Evolutionary conservation across 176 grass and related monocot genomes (phyloP), one percentile per base, ranked within the genome.

Genomic region (Eragrostis curvula): DNA sequence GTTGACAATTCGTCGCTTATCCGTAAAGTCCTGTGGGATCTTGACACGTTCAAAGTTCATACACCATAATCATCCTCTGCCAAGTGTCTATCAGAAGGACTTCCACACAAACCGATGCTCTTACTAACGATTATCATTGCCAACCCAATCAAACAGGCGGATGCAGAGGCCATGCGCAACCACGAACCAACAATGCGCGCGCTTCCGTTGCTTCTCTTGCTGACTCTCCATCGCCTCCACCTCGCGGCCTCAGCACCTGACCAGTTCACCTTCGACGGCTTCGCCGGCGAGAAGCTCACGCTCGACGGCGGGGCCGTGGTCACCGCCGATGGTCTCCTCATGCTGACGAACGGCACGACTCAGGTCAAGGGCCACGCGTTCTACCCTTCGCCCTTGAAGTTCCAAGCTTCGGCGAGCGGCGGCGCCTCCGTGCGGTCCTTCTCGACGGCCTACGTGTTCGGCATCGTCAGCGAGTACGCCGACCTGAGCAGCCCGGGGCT

Each of bases 351-450:
- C 81, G 85, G 82, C 80, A 84, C 77, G 28, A 87, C 68, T 30
- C 85, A 28, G 47, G 58, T 77, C 65, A 91, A 86, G 66, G 89
- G 89, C 30, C 89, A 91, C 63, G 85, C 85, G 28, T 91, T 91
- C 81, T 84, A 85, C 71, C 66, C 81, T 41, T 66, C 59, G 7
- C 81, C 40, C 15, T 25, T 78, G 14, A 85, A 17, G 5, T 71
- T 91, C 80, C 58, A 18, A 32, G 8, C 5, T 9, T 44, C 15
- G 24, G 27, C 55, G 28, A 29, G 2, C 24, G 52, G 11, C 51
- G 42, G 47, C 47, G 12, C 47, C 47, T 12, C 15, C 53, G 36
- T 68, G 46, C 66, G 57, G 47, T 91, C 88, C 73, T 90, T 90
- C 79, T 90, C 83, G 29, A 58, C 88, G 12, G 68, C 88, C 29